These are phyloP conservation scores for Dactylellina drechsleri DNA, from an alignment of 2,329 filamentous ascomycete genomes.

Conservation along the genomic window DNA sequence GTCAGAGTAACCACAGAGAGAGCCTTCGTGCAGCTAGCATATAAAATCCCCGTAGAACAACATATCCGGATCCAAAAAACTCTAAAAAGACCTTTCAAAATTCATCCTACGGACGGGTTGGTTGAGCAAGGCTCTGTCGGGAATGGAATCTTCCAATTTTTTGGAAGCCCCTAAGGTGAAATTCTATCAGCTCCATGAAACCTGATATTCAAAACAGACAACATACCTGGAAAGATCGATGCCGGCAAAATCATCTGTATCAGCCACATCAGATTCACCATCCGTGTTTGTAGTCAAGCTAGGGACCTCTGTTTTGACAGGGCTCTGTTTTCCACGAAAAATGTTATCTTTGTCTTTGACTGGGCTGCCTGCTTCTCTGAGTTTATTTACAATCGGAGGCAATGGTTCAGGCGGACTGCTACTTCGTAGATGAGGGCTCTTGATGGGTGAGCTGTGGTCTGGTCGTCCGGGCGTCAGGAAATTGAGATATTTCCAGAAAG, in stretches of 20 bases:
- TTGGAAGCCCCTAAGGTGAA: constrained; percentile 41
- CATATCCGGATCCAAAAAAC: neutral
- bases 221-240: constrained; percentile 52
- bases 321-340: constrained; percentile 47
- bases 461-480: constrained; percentile 62
- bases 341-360: constrained; percentile 50
- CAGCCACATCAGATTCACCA: constrained; percentile 24
- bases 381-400: constrained; percentile 37
- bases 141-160: constrained; percentile 54
- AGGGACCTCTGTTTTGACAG: constrained; percentile 33
- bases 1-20: too few relatives aligned
- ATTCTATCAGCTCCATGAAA: neutral
- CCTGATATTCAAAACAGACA: neutral
- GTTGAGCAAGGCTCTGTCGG: constrained; percentile 33
- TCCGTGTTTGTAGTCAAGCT: constrained; percentile 19
- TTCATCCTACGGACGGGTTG: constrained; percentile 19
- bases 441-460: constrained; percentile 55
- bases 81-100: neutral
- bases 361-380: constrained; percentile 41
- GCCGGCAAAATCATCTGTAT: constrained; percentile 52
- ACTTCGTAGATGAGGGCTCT: constrained; percentile 56
- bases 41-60: neutral
- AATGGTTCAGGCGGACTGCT: constrained; percentile 55
- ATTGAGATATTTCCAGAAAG: constrained; percentile 88
- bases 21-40: too few relatives aligned